phyloP scores from a whole-genome alignment of 495 filamentous ascomycete species.

The Trichoderma orchidacearum region DNA sequence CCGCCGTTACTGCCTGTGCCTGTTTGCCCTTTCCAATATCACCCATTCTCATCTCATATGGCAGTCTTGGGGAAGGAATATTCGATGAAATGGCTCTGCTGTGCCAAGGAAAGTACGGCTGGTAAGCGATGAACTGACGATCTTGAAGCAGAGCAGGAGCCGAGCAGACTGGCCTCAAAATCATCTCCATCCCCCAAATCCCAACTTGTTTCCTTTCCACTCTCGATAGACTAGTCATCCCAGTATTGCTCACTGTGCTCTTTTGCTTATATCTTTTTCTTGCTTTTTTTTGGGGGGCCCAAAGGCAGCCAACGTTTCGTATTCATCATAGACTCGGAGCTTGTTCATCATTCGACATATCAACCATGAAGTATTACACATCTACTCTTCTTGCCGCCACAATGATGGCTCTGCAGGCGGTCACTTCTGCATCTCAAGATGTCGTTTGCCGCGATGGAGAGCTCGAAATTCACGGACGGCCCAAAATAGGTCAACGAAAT shows the following conservation, averaged over 20 bases:
- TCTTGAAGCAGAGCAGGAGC: not conserved
- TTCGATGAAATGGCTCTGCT: not conserved
- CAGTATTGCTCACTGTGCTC: not conserved
- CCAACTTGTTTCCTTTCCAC: not conserved
- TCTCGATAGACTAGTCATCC: not conserved
- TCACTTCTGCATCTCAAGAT: not conserved
- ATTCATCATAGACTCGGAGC: not conserved
- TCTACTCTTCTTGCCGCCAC: not conserved
- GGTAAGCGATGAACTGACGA: not conserved
- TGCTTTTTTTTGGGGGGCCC: not conserved
- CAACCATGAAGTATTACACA: not conserved
- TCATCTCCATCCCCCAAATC: not conserved
- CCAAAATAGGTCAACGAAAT: not conserved
- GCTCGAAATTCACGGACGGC: not conserved
- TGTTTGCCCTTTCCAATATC: too few relatives aligned
- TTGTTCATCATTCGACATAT: not conserved
- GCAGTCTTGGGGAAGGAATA: too few relatives aligned
- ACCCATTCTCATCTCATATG: too few relatives aligned
- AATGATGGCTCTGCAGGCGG: not conserved
- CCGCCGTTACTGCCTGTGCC: too few relatives aligned
- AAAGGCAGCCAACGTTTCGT: not conserved
- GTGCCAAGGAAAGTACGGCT: not conserved
- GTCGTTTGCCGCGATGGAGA: not conserved
- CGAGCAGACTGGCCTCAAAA: not conserved
- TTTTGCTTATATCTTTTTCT: not conserved